Base-by-base conservation (phyloP, 306 rosid species). In the Calophaca sinica region DNA sequence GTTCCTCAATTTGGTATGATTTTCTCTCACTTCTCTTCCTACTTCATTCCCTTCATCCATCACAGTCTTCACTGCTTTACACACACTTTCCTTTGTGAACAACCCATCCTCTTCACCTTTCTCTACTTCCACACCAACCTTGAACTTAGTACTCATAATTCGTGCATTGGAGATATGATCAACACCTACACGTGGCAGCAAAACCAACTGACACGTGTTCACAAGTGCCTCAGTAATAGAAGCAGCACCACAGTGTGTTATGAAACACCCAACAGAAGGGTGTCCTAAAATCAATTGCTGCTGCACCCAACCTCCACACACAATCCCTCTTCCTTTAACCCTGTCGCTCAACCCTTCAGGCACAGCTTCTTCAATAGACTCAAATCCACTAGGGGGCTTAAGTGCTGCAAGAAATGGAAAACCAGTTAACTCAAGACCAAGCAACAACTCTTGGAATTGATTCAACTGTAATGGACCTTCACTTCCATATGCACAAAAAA, bases 161-260 rank as follows among this genome's bases (percentile, higher is more conserved):
- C 81, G 33, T 2, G 89, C 96, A 33, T 73, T 81, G 2, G 70
- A 42, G 9, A 82, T 53, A 10, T 90, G 89, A 48, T 86, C 92
- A 12, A 52, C 46, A 2, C 48, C 72, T 0, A 51, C 12, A 0
- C 76, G 60, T 7, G 96, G 89, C 4, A 87, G 2, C 33, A 90
- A n/a, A 7, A 90, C 92, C 69, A 87, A 11, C 46, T 76, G 87
- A 35, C 89, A 87, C 42, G 73, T 39, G 2, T 48, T 86, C 67
- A 84, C 71, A 31, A 86, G 39, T 1, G 52, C 90, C 79, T 90
- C 90, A 0, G 77, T 61, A 5, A 84, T 26, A 14, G 92, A 87
- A 62, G 89, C 89, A 1, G 88, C 68, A 6, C 92, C 96, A 60
- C 90, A 86, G 10, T 89, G 96, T 6, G 92, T 89, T 36, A 89